A percentile compares a stretch with the other conserved stretches of the same genome.
Evolutionary conservation across 352 stramenopile genomes (phyloP).

Genomic region (Thraustochytrium sp.): DNA sequence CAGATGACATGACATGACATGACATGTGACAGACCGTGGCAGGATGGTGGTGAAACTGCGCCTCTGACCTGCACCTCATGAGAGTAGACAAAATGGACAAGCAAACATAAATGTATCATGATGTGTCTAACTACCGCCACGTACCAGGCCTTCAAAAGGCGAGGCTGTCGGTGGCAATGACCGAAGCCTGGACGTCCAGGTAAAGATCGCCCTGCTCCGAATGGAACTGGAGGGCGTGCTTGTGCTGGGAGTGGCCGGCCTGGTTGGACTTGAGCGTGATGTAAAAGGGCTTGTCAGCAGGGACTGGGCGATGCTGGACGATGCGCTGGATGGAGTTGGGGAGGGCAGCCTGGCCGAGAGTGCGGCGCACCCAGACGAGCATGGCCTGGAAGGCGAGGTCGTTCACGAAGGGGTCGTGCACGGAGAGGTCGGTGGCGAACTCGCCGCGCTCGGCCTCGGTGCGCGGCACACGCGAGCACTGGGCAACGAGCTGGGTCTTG

Average conservation of each 20-base stretch:
- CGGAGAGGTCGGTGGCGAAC: background rate
- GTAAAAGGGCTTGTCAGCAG: constrained; percentile 9
- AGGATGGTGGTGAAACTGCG: no score
- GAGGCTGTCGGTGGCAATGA: background rate
- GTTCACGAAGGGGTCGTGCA: constrained; percentile 6
- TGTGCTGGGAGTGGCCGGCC: constrained; percentile 9
- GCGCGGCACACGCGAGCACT: background rate
- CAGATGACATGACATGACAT: no score
- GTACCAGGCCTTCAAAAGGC: background rate
- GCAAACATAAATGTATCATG: background rate
- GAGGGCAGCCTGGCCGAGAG: background rate
- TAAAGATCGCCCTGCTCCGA: constrained; percentile 5
- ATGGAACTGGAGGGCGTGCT: constrained; percentile 6
- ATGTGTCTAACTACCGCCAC: no score
- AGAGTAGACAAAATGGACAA: background rate
- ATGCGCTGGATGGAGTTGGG: constrained; percentile 29
- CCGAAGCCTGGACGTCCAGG: constrained; percentile 8
- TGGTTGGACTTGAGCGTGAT: background rate
- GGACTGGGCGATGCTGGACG: background rate
- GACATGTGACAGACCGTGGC: no score
- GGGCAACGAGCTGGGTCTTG: background rate
- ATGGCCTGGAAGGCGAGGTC: constrained; percentile 16
- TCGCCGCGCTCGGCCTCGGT: background rate
- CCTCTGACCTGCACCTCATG: no score
- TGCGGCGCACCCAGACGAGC: constrained; percentile 22